Conservation (phyloP, 176 grass and related monocot species). For the Eleusine coracana region DNA sequence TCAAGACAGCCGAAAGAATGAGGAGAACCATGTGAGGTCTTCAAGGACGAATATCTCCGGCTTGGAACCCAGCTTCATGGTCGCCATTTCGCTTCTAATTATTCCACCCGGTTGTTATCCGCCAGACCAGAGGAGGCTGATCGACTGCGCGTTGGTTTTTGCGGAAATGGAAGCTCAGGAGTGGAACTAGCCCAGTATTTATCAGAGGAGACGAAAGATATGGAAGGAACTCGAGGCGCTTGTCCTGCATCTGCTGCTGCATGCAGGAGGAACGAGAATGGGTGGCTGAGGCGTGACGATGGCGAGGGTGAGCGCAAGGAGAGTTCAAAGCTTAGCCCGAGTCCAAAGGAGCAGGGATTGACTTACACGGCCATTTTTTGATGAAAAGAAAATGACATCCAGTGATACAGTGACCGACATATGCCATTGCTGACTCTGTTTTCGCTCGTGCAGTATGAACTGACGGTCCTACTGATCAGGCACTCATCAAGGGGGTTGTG, state of each 20-base stretch:
- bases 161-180: conserved; percentile 31
- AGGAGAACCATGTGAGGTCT: conserved; percentile 65
- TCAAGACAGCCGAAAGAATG: not conserved
- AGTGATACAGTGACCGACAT: no score
- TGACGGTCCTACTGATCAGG: not conserved
- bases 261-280: not conserved
- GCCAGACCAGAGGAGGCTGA: not conserved
- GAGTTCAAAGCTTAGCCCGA: conserved; percentile 45
- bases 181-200: conserved; percentile 7
- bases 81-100: conserved; percentile 47
- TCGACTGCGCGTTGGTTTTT: not conserved
- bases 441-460: no score
- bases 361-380: not conserved
- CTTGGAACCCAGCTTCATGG: conserved; percentile 75
- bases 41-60: conserved; percentile 59
- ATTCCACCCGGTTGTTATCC: not conserved
- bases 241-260: not conserved
- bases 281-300: not conserved
- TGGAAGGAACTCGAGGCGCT: not conserved
- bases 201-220: not conserved
- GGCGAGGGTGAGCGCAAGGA: not conserved
- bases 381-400: not conserved
- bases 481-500: not conserved
- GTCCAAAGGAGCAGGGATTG: conserved; percentile 32
- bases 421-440: no score